phyloP scores from a whole-genome alignment of 2,329 filamentous ascomycete genomes.

The Annulohypoxylon truncatum region DNA sequence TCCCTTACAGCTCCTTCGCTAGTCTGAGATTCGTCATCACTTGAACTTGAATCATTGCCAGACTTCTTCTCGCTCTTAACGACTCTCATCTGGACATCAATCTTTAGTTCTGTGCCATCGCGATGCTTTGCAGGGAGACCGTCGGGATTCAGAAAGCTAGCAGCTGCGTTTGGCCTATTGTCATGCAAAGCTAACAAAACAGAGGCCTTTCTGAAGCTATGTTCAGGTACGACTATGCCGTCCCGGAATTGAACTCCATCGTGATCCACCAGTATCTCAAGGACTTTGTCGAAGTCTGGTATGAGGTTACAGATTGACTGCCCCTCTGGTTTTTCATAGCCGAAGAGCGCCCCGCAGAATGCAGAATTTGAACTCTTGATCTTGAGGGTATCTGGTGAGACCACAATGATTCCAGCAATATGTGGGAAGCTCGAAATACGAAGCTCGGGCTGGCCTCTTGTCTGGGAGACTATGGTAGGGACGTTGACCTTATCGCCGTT shows the following conservation, averaged over 20 bases:
- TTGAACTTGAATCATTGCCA: slow-evolving; percentile 45
- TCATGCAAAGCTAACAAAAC: slow-evolving; percentile 86
- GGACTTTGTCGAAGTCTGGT: slow-evolving; percentile 85
- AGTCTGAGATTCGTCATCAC: slow-evolving; percentile 50
- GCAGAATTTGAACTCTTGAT: slow-evolving; percentile 95
- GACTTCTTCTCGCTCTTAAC: slow-evolving; percentile 85
- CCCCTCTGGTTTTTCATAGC: slow-evolving; percentile 85
- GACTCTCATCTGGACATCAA: slow-evolving; percentile 96
- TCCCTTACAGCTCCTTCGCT: slow-evolving; percentile 60
- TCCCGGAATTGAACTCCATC: slow-evolving; percentile 86
- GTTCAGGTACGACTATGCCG: slow-evolving; percentile 96
- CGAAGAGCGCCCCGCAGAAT: slow-evolving; percentile 92
- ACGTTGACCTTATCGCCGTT: slow-evolving; percentile 83
- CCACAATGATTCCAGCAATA: slow-evolving; percentile 94
- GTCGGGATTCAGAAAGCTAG: slow-evolving; percentile 83
- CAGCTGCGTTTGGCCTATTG: slow-evolving; percentile 80
- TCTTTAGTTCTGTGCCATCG: slow-evolving; percentile 90
- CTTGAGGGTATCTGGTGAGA: slow-evolving; percentile 80
- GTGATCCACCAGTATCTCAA: slow-evolving; percentile 85
- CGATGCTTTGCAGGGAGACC: slow-evolving; percentile 88
- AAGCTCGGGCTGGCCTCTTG: slow-evolving; percentile 76
- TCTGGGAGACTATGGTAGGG: slow-evolving; percentile 82
- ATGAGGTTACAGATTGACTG: slow-evolving; percentile 83
- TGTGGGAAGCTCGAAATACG: slow-evolving; percentile 95
- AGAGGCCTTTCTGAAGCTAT: slow-evolving; percentile 90